Evolutionary conservation across 2,329 filamentous ascomycete species (phyloP), one percentile per base, ranked within the genome.

Genomic region (Pezicula neosporulosa): DNA sequence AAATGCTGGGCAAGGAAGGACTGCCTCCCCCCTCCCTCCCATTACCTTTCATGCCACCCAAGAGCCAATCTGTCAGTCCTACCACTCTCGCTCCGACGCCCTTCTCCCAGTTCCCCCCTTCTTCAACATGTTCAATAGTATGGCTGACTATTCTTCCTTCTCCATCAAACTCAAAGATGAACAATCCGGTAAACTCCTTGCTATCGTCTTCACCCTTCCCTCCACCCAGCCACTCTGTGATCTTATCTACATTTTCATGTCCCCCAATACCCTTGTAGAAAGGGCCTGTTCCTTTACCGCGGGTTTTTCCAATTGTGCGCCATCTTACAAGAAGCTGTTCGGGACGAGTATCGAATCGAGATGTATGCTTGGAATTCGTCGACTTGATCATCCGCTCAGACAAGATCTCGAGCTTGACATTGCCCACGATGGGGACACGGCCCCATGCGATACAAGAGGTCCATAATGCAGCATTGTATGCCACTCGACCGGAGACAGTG

Each of bases 391-490:
- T 94, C 60, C 93, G 88, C 74, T 96, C 92, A 12, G 89, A 93
- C 16, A 96, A 71, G 48, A 99, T 94, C 61, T 90, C 85, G 10
- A 99, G 80, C 60, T 85, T 86, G 42, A 97, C 90, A 63, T 96
- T 96, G 59, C 93, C 92, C 30, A 97, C 81, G 18, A 97, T 82
- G 2, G 94, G 94, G 1, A 99, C 80, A 27, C 89, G 84, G 63
- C 95, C 95, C 94, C 94, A 99, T 28, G 92, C 93, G 47, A 99
- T 87, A 0, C 94, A 94, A 0, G 92, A 91, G 0, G 94, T 97
- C 92, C 92, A 97, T 36, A 99, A 77, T 3, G 94, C 94, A 16
- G 94, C 93, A 35, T 88, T 88, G 69, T 99, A 99, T 44, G 90
- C 87, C 35, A 97, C 87, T 44, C 89, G 84, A 48, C 94, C 94